Evolutionary conservation across 116 monocot species (phyloP), one percentile per base, ranked within the genome.

Genomic region (Zostera marina): DNA sequence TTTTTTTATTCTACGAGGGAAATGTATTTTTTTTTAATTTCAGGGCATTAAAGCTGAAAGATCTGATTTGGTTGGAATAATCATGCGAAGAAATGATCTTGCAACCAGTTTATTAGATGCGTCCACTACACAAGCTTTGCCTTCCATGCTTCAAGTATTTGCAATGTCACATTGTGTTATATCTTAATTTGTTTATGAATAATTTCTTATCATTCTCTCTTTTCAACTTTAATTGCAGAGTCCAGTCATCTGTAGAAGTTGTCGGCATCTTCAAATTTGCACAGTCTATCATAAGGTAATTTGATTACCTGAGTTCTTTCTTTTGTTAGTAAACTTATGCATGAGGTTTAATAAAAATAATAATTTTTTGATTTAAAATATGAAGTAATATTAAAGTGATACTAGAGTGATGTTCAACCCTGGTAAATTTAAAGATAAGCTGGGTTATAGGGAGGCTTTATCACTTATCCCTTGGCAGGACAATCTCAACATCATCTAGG

Each of bases 11-110:
- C 1, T 14, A 11, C 47, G 49, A 58, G 15, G 19, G 17, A 12
- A 9, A 7, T 59, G 39, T 9, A 21, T 32, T 20, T 32, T 41
- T 20, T 32, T 41, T 26, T 55, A 53, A 42, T 0, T 7, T 63
- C 45, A 96, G 96, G 96, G 90, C 24, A 79, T 96, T 44, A 82
- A 89, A 54, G 85, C 80, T 63, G 80, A 80, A 60, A 75, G 83
- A 55, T 82, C 96, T 71, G 96, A 96, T 48, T 68, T 96, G 66
- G 65, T 96, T 70, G 96, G 96, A 32, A 41, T 89, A 61, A 81
- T 96, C 40, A 96, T 96, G 85, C 85, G 83, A 14, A 77, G 96
- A 41, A 96, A 96, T 70, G 96, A 89, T 63, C 80, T 96, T 60
- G 96, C 96, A 49, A 72, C 77, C 66, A 85, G 81, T 51, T 70